A percentile compares a stretch with the other conserved stretches of the same genome.
These are phyloP conservation scores for Xylaria venustula DNA, from an alignment of 495 filamentous ascomycete genomes.

Conservation along the genomic window DNA sequence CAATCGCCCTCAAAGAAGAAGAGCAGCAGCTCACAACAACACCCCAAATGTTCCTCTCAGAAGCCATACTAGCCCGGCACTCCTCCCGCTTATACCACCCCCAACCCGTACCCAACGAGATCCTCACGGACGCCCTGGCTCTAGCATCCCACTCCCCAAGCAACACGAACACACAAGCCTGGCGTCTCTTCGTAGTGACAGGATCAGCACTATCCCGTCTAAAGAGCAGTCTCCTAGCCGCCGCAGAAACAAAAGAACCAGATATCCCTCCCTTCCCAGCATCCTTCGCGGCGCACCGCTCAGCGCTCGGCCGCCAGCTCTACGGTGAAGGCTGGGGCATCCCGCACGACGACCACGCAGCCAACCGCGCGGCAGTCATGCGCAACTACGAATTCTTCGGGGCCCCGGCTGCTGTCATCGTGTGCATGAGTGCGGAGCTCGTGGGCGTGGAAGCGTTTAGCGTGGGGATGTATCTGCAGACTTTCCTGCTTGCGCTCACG, in stretches of 20 bases:
- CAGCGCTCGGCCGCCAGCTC: slow-evolving; percentile 15
- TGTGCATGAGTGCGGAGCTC: slow-evolving; percentile 17
- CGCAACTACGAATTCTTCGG: slow-evolving; percentile 26
- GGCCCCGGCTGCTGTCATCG: slow-evolving; percentile 12
- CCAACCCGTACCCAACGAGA: not conserved
- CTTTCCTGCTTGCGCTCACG: slow-evolving; percentile 16
- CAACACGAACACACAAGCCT: slow-evolving; percentile 23
- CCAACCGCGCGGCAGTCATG: slow-evolving; percentile 11
- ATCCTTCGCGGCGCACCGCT: slow-evolving; percentile 10
- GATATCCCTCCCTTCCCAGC: slow-evolving; percentile 3
- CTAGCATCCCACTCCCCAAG: slow-evolving; percentile 18
- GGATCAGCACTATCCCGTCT: slow-evolving; percentile 1
- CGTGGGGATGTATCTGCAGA: slow-evolving; percentile 22
- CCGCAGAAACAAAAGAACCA: not conserved
- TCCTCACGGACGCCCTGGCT: slow-evolving; percentile 11
- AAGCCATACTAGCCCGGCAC: slow-evolving; percentile 9
- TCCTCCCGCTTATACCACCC: slow-evolving; percentile 8
- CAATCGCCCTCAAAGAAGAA: not conserved
- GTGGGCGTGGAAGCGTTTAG: not conserved
- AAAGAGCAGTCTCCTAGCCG: not conserved
- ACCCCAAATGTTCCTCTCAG: slow-evolving; percentile 2
- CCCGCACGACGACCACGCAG: slow-evolving; percentile 10
- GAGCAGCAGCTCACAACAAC: not conserved
- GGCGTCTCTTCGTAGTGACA: slow-evolving; percentile 16
- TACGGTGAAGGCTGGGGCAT: slow-evolving; percentile 21